Evolutionary conservation across 768 basidiomycete genomes (phyloP), one percentile per base, ranked within the genome.

Genomic region (Mycena kentingensis): DNA sequence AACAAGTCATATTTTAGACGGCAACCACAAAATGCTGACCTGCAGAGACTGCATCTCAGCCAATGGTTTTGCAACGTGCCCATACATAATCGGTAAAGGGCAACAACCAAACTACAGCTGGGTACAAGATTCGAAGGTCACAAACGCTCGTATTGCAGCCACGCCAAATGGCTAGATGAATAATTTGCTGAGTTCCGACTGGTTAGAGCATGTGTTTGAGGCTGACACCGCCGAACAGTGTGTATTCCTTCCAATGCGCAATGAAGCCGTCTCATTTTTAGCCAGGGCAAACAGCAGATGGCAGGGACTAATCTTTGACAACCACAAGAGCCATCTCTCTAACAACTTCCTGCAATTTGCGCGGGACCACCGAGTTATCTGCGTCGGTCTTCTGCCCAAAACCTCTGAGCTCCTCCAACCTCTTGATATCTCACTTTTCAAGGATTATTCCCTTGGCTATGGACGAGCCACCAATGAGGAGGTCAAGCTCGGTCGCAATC

Each of bases 131-230:
- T 50, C 48, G 19, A n/a, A 39, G 35, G 42, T 55, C 10, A 27
- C 37, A 2, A 55, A 50, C 15, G 48, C 48, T 3, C 48, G 53
- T 24, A 54, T 54, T 25, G 22, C 32, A 1, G 49, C 38, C 4
- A 64, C 63, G 16, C 56, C 55, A 12, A 64, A 57, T 45, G 64
- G 64, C 1, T 65, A 64, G 64, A 63, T 49, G 3, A 54, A 62
- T 43, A 46, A 59, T n/a, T 47, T 60, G 11, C 37, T 62, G 5
- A 47, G 49, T n/a, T 2, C 43, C 1, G 13, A 36, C 12, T 65
- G 64, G 64, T 5, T 61, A 2, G 19, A 49, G 15, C 28, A 57
- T 4, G 38, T 55, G 7, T 65, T 65, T 41, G 58, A 60, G 1
- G 49, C 47, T 3, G 22, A 51, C 4, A 63, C 62, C 8, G 12